These are phyloP conservation scores for Tanacetum coccineum DNA, from an alignment of 129 eudicot genomes.

Conservation along the genomic window DNA sequence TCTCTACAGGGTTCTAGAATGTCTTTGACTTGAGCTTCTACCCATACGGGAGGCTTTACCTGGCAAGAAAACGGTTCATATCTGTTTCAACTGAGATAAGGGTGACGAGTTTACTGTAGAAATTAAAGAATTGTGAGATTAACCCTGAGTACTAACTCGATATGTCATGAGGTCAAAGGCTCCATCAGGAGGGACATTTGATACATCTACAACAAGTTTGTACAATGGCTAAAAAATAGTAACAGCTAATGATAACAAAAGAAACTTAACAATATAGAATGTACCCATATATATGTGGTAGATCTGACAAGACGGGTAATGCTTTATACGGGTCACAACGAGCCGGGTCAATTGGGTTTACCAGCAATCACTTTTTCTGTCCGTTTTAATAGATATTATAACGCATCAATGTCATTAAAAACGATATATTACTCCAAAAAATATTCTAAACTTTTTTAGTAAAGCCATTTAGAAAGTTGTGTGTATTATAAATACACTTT, in stretches of 20 bases:
- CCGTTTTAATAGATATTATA: no score
- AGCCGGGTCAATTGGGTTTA: no score
- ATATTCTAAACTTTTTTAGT: neutral
- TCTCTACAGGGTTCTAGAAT: constrained; percentile 32
- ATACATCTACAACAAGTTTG: constrained; percentile 47
- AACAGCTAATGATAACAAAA: no score
- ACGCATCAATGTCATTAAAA: no score
- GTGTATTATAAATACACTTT: no score
- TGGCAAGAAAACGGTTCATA: constrained; percentile 23
- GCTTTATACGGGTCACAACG: no score
- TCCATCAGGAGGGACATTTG: constrained; percentile 98
- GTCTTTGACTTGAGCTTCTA: constrained; percentile 32
- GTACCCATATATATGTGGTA: neutral
- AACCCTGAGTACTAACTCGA: constrained; percentile 89
- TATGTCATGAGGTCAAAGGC: constrained; percentile 94
- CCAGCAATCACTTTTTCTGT: no score
- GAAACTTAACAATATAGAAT: no score
- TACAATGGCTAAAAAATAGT: constrained; percentile 7
- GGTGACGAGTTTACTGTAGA: neutral
- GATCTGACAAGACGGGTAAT: no score
- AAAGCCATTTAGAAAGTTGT: no score
- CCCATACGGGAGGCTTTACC: constrained; percentile 69
- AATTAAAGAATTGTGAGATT: neutral
- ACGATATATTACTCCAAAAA: no score
- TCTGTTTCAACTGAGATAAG: neutral